Conservation (phyloP, 2,329 filamentous ascomycete genomes). For the Albophoma yamanashiensis region DNA sequence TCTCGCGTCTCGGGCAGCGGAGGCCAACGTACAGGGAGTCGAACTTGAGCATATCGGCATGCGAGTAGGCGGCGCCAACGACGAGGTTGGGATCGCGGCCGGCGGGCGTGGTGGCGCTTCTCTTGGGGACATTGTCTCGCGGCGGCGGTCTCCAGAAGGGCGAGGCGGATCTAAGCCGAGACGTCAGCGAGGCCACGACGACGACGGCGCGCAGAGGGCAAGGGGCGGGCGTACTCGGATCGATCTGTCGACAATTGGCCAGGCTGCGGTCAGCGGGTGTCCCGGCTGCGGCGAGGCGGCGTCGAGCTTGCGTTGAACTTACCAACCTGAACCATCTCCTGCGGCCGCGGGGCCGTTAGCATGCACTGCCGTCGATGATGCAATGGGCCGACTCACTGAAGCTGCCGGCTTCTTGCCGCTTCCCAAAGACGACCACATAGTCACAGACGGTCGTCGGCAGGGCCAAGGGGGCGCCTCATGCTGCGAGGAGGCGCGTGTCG, state of each 20-base stretch:
- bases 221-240: slow-evolving; percentile 48
- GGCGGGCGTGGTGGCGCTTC: slow-evolving; percentile 25
- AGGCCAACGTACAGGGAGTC: slow-evolving; percentile 55
- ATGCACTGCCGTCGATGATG: slow-evolving; percentile 7
- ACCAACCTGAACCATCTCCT: slow-evolving; percentile 99
- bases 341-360: slow-evolving; percentile 30
- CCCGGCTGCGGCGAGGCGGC: slow-evolving; percentile 5
- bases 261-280: slow-evolving; percentile 14
- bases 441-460: slow-evolving; percentile 18
- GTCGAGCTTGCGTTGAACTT: slow-evolving; percentile 35
- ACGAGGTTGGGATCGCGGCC: slow-evolving; percentile 59
- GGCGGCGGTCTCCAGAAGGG: slow-evolving; percentile 73
- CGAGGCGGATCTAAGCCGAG: slow-evolving; percentile 56
- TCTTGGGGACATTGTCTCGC: slow-evolving; percentile 41
- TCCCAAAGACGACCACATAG: slow-evolving; percentile 56
- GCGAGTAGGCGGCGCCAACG: slow-evolving; percentile 90
- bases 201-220: not conserved
- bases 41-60: slow-evolving; percentile 87
- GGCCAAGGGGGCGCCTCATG: slow-evolving; percentile 16
- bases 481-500: slow-evolving; percentile 15
- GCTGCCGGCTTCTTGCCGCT: slow-evolving; percentile 60
- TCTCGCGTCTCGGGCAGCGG: not conserved
- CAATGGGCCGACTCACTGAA: slow-evolving; percentile 45
- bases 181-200: slow-evolving; percentile 13
- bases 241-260: slow-evolving; percentile 34